Conservation (phyloP, 306 rosid genomes). For the Quercus wislizeni region DNA sequence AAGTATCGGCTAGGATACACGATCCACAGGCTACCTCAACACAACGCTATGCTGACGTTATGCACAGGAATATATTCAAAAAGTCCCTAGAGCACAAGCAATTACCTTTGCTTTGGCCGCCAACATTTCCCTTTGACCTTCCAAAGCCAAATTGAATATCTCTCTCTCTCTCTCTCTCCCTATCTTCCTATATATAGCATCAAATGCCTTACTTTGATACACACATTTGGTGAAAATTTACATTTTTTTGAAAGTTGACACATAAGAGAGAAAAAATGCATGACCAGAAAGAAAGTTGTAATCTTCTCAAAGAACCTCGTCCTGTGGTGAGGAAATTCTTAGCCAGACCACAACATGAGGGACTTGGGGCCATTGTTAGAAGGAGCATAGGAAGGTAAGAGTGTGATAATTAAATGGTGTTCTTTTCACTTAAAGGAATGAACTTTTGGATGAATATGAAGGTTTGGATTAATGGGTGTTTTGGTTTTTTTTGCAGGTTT, state of each 20-base stretch:
- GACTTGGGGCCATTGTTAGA: conserved; percentile 89
- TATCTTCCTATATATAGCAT: conserved; percentile 27
- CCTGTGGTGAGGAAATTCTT: conserved; percentile 68
- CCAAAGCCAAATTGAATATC: neutral
- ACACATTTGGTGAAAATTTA: conserved; percentile 18
- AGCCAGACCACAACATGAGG: conserved; percentile 93
- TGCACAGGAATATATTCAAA: neutral
- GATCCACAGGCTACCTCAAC: conserved; percentile 37
- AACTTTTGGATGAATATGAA: conserved; percentile 3
- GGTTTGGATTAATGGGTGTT: conserved; percentile 25
- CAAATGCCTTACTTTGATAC: conserved; percentile 18
- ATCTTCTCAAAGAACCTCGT: conserved; percentile 51
- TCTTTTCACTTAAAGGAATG: neutral
- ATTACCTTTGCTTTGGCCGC: conserved; percentile 34
- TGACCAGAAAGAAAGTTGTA: conserved; percentile 23
- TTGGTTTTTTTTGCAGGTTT: conserved; percentile 48
- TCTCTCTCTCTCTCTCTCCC: neutral
- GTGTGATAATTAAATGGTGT: neutral
- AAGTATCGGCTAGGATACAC: conserved; percentile 23
- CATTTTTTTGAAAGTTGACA: neutral
- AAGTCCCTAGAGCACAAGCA: conserved; percentile 38
- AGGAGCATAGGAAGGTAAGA: conserved; percentile 93
- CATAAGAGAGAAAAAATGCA: conserved; percentile 36
- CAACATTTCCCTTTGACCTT: conserved; percentile 41
- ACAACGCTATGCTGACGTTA: conserved; percentile 63